Evolutionary conservation across 352 stramenopile genomes (phyloP), one percentile per base, ranked within the genome.

Genomic region (Pythium apleroticum): DNA sequence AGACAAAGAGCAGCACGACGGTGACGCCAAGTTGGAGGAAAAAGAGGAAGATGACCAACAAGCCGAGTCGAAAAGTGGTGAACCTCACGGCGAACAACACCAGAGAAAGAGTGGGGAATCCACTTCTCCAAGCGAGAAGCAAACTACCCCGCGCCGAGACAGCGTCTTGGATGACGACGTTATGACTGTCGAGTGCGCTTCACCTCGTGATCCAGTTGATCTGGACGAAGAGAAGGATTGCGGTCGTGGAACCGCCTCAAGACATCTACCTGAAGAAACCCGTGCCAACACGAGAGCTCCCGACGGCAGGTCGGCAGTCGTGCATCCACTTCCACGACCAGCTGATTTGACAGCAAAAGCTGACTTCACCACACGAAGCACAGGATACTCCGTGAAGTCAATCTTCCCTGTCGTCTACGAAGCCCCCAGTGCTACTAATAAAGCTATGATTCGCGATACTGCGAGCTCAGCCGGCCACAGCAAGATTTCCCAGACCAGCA

Each of bases 391-490:
- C 0, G 60, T 81, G 14, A 73, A 74, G 9, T 56, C 66, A 2
- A 50, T 84, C 5, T 84, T 84, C 49, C 76, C 76, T 27, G 68
- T 81, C 14, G 46, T 79, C 3, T 84, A 84, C 24, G 76, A 81
- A 59, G 62, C 59, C 20, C 46, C 57, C 3, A 48, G 48, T 25
- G 25, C 27, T 17, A 52, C 55, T 20, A 61, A 45, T n/a, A 20
- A 48, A 25, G 19, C 19, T 12, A 5, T 28, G 14, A 62, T 14
- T 14, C 52, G 15, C n/a, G n/a, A 27, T 19, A 7, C 4, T 22
- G 41, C 30, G n/a, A n/a, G n/a, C n/a, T n/a, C n/a, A n/a, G n/a
- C n/a, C n/a, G n/a, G n/a, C n/a, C n/a, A n/a, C n/a, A n/a, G n/a
- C n/a, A n/a, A n/a, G n/a, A n/a, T n/a, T n/a, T n/a, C n/a, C n/a